phyloP scores from a whole-genome alignment of 164 flowering plant genomes.

The Cinnamomum chago region DNA sequence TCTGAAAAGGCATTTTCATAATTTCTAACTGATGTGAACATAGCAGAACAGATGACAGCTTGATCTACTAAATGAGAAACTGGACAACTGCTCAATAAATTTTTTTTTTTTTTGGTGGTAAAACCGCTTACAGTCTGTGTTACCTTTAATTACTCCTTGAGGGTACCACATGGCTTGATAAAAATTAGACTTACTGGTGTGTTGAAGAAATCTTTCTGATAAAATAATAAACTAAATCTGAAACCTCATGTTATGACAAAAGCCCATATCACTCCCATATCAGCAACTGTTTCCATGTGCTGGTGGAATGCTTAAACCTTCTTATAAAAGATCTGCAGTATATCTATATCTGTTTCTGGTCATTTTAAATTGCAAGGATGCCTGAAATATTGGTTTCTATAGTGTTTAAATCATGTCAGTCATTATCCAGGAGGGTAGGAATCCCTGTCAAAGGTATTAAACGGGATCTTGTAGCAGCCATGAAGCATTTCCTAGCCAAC shows the following conservation, averaged over 20 bases:
- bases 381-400: background rate
- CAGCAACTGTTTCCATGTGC: background rate
- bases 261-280: background rate
- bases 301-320: too few relatives aligned
- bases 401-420: background rate
- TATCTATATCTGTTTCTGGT: background rate
- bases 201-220: background rate
- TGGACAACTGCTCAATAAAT: background rate
- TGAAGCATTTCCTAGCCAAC: slow-evolving; percentile 44
- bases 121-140: background rate
- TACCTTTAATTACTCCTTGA: background rate
- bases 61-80: background rate
- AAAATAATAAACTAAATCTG: background rate
- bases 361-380: background rate
- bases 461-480: slow-evolving; percentile 53
- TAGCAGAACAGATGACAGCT: background rate
- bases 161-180: background rate
- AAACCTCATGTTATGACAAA: background rate
- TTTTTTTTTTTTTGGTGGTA: too few relatives aligned
- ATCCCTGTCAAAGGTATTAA: slow-evolving; percentile 75
- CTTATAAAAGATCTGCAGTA: too few relatives aligned
- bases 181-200: background rate
- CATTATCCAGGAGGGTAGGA: slow-evolving; percentile 56
- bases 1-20: background rate
- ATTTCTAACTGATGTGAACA: background rate